Percentiles rank a stretch among this genome's conserved stretches.
phyloP scores from a whole-genome alignment of 768 basidiomycete genomes.

The Lanmaoa pseudosensibilis region DNA sequence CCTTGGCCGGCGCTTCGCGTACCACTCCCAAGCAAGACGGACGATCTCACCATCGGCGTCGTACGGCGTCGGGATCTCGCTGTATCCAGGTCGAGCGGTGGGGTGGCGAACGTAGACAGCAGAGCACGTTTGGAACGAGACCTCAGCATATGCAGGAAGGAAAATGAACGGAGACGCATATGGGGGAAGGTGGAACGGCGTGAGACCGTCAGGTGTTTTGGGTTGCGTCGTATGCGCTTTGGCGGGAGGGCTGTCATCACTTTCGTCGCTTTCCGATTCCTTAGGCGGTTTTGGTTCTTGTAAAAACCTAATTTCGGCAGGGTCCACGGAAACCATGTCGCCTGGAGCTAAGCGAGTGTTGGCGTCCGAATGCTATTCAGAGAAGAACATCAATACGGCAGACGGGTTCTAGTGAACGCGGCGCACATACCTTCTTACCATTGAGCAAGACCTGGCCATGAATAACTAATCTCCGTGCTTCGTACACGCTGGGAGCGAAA shows the following conservation, averaged over 20 bases:
- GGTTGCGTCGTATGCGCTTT: not conserved
- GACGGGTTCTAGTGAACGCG: not conserved
- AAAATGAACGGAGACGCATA: conserved; percentile 92
- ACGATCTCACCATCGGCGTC: conserved; percentile 94
- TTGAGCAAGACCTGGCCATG: conserved; percentile 88
- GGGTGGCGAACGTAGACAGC: conserved; percentile 94
- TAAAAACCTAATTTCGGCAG: conserved; percentile 74
- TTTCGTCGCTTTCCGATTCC: conserved; percentile 5
- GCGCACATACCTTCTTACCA: conserved; percentile 74
- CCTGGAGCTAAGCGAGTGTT: conserved; percentile 90
- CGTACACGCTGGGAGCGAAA: conserved; percentile 85
- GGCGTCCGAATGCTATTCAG: conserved; percentile 69
- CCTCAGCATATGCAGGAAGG: conserved; percentile 88
- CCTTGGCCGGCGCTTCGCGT: conserved; percentile 66
- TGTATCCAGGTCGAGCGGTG: conserved; percentile 93
- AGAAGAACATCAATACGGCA: not conserved
- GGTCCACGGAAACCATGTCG: conserved; percentile 91
- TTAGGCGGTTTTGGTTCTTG: conserved; percentile 33
- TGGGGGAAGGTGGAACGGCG: conserved; percentile 81
- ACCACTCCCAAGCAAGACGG: conserved; percentile 96
- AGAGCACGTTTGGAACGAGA: conserved; percentile 85
- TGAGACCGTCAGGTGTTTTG: conserved; percentile 36
- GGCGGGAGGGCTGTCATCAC: not conserved
- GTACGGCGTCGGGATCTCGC: conserved; percentile 93
- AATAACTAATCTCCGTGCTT: conserved; percentile 82